Percentiles rank a stretch among this genome's conserved stretches.
These are phyloP conservation scores for Gracilaria domingensis DNA, from an alignment of 23 red algal genomes.

Conservation along the genomic window DNA sequence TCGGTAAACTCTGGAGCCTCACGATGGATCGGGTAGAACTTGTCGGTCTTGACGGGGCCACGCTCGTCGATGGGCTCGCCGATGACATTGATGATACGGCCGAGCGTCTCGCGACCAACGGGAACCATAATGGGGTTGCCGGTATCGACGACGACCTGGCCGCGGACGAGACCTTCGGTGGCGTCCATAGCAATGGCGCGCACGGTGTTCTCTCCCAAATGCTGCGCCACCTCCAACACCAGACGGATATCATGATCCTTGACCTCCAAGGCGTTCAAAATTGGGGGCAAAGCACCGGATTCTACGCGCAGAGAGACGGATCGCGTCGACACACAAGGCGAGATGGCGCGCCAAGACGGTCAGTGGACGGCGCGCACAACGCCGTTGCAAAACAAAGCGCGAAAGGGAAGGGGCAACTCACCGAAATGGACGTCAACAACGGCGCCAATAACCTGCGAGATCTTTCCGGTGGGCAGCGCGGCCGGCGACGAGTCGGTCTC, in stretches of 20 bases:
- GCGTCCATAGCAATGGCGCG: conserved; percentile 99
- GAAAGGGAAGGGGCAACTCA: too few relatives aligned
- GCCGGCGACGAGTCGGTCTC: conserved; percentile 36
- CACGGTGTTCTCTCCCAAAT: conserved; percentile 98
- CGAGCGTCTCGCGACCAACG: conserved; percentile 95
- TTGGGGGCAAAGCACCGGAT: conserved; percentile 85
- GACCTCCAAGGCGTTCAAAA: conserved; percentile 97
- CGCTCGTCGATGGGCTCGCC: conserved; percentile 99
- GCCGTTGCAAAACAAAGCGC: background rate
- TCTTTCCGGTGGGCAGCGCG: conserved; percentile 63
- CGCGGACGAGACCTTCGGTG: conserved; percentile 98
- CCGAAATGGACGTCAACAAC: conserved; percentile 99
- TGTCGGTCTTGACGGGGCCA: conserved; percentile 92
- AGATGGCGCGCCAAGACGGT: conserved; percentile 3
- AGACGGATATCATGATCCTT: conserved; percentile 92
- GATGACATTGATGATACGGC: conserved; percentile 99
- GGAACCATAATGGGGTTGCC: conserved; percentile 95
- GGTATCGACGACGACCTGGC: conserved; percentile 92
- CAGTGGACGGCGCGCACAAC: background rate
- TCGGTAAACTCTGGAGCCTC: conserved; percentile 94
- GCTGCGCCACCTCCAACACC: conserved; percentile 98
- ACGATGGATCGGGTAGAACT: conserved; percentile 99
- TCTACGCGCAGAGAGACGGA: background rate
- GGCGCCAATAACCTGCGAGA: conserved; percentile 99
- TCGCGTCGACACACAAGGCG: background rate